Evolutionary conservation across 768 basidiomycete genomes (phyloP).

Genomic region (Suillus subluteus): DNA sequence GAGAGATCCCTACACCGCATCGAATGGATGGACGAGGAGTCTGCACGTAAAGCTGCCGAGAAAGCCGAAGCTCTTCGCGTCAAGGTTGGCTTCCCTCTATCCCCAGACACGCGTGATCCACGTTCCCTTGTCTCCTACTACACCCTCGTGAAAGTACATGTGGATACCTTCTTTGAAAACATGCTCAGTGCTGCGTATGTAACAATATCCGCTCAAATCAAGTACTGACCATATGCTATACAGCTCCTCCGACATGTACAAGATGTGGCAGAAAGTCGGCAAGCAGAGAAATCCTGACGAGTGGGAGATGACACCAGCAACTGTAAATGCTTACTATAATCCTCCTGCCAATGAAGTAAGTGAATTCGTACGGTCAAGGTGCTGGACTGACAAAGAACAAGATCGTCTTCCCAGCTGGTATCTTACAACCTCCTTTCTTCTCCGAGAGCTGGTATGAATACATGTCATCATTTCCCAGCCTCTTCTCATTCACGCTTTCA

Average conservation of each 20-base stretch:
- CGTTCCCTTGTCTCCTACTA: conserved; percentile 78
- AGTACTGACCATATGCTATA: conserved; percentile 16
- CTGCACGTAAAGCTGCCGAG: conserved; percentile 78
- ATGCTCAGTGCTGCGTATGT: conserved; percentile 65
- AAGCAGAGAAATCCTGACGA: conserved; percentile 63
- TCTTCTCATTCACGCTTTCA: background rate
- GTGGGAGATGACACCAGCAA: conserved; percentile 91
- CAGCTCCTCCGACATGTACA: conserved; percentile 62
- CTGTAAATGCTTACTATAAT: conserved; percentile 88
- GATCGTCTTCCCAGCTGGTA: conserved; percentile 97
- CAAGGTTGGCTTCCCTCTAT: conserved; percentile 93
- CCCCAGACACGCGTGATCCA: conserved; percentile 78
- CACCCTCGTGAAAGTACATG: conserved; percentile 60
- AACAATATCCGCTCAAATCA: background rate
- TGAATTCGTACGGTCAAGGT: background rate
- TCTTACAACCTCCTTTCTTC: conserved; percentile 93
- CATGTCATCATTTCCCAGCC: background rate
- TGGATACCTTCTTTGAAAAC: conserved; percentile 83
- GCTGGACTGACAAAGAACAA: conserved; percentile 28
- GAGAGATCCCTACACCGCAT: conserved; percentile 72
- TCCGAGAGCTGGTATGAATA: conserved; percentile 65
- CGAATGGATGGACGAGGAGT: conserved; percentile 91
- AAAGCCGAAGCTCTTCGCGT: conserved; percentile 68
- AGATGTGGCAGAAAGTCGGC: conserved; percentile 79
- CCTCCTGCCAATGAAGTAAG: conserved; percentile 85